Conservation (phyloP, 148 eudicot genomes). For the Simmondsia chinensis region DNA sequence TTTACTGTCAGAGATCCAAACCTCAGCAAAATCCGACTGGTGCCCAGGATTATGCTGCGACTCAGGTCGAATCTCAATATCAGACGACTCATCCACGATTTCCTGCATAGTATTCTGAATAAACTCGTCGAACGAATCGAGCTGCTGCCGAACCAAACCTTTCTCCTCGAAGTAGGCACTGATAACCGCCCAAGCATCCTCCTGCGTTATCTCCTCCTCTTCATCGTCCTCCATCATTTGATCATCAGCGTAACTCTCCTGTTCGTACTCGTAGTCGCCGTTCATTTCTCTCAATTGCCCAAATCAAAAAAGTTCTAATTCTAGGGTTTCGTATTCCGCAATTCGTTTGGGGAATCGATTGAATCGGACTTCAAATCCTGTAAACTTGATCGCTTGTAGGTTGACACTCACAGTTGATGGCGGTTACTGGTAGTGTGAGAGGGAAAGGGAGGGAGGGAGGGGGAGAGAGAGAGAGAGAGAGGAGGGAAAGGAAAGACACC, state of each 20-base stretch:
- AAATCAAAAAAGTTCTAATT: too few species aligned
- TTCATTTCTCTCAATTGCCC: background rate
- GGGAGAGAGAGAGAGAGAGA: background rate
- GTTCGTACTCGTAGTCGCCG: background rate
- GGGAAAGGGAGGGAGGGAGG: background rate
- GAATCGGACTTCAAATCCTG: background rate
- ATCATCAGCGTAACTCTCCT: conserved; percentile 1
- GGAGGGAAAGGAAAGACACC: background rate
- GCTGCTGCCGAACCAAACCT: conserved; percentile 85
- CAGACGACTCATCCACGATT: conserved; percentile 87
- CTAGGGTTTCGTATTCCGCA: too few species aligned
- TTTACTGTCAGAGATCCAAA: conserved; percentile 1
- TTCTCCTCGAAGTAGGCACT: conserved; percentile 93
- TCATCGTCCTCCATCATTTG: conserved; percentile 27
- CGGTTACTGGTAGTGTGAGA: background rate
- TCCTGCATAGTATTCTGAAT: conserved; percentile 99
- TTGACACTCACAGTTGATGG: background rate
- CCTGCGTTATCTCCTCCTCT: conserved; percentile 88
- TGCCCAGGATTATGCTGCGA: conserved; percentile 94
- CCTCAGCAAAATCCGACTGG: conserved; percentile 86
- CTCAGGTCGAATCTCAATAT: conserved; percentile 91
- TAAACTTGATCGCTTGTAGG: background rate
- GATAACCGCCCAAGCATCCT: conserved; percentile 96
- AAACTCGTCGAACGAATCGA: conserved; percentile 93
- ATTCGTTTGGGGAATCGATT: too few species aligned